A percentile compares a stretch with the other conserved stretches of the same genome.
Evolutionary conservation across 75 land plant genomes (phyloP).

Genomic region (Picea glauca): DNA sequence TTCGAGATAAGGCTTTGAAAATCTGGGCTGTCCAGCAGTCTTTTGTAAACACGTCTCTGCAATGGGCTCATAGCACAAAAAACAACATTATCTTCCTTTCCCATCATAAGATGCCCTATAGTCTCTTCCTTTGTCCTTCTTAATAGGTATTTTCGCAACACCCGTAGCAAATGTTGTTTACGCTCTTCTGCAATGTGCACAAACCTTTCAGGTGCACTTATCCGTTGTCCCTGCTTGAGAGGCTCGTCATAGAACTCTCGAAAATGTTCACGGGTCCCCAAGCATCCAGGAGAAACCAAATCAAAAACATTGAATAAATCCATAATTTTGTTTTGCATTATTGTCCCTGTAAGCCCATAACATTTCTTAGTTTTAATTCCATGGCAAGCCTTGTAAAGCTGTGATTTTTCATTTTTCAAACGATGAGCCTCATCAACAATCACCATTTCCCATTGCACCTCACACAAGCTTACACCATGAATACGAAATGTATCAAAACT

Average conservation of each 20-base stretch:
- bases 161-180: conserved; percentile 57
- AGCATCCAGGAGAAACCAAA: conserved; percentile 81
- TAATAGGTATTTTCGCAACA: conserved; percentile 61
- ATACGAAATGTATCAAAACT: conserved; percentile 95
- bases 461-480: conserved; percentile 46
- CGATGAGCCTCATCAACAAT: conserved; percentile 96
- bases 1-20: conserved; percentile 80
- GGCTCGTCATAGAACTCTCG: conserved; percentile 89
- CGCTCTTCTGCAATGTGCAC: conserved; percentile 69
- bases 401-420: conserved; percentile 93
- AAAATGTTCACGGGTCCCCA: conserved; percentile 91
- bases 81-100: conserved; percentile 96
- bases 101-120: conserved; percentile 95
- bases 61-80: conserved; percentile 94
- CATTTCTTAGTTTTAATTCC: conserved; percentile 66
- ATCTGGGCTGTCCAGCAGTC: conserved; percentile 80
- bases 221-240: conserved; percentile 91
- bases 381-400: conserved; percentile 65
- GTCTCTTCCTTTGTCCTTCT: conserved; percentile 95
- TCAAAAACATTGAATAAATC: conserved; percentile 93
- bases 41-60: conserved; percentile 81
- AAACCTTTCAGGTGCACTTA: conserved; percentile 86
- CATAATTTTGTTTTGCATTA: conserved; percentile 92
- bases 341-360: conserved; percentile 91
- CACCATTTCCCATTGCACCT: conserved; percentile 77